A percentile compares a stretch with the other conserved stretches of the same genome.
These are phyloP conservation scores for Linum tenue DNA, from an alignment of 345 rosid species.

Conservation along the genomic window DNA sequence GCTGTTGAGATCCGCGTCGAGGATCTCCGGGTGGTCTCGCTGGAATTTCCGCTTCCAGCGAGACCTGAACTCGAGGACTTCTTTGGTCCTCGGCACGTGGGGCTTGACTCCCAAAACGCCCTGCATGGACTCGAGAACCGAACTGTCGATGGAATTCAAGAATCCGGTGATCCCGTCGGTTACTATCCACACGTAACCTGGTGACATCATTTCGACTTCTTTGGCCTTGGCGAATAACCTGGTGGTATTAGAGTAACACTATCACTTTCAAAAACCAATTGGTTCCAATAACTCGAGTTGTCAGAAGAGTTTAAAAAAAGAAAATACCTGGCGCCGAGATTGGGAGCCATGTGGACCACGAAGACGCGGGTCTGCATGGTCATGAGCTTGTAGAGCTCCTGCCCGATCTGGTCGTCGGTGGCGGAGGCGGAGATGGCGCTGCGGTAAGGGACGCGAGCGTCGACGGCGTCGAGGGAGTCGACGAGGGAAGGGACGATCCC, in stretches of 20 bases:
- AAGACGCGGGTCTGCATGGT: constrained; percentile 4
- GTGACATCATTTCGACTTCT: not conserved
- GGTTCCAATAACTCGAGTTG: no score
- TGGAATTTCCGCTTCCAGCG: constrained; percentile 26
- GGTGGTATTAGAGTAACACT: no score
- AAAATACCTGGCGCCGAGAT: not conserved
- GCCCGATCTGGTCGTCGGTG: not conserved
- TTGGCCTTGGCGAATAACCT: not conserved
- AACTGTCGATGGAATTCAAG: not conserved
- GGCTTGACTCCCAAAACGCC: constrained; percentile 33
- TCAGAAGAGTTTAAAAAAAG: no score
- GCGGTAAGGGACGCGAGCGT: constrained; percentile 2
- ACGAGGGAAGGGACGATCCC: not conserved
- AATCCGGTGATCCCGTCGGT: constrained; percentile 20
- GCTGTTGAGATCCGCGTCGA: constrained; percentile 8
- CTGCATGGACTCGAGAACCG: constrained; percentile 24
- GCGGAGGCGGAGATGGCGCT: not conserved
- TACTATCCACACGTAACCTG: constrained; percentile 3
- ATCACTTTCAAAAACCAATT: no score
- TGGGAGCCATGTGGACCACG: not conserved
- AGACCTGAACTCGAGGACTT: constrained; percentile 11
- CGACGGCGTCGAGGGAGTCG: not conserved
- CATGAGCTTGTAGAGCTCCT: constrained; percentile 5
- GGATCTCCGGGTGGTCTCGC: constrained; percentile 10
- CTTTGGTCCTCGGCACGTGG: constrained; percentile 14